A percentile compares a stretch with the other conserved stretches of the same genome.
Conservation (phyloP, 2,329 filamentous ascomycete genomes). For the Leptoxyphium fumago region DNA sequence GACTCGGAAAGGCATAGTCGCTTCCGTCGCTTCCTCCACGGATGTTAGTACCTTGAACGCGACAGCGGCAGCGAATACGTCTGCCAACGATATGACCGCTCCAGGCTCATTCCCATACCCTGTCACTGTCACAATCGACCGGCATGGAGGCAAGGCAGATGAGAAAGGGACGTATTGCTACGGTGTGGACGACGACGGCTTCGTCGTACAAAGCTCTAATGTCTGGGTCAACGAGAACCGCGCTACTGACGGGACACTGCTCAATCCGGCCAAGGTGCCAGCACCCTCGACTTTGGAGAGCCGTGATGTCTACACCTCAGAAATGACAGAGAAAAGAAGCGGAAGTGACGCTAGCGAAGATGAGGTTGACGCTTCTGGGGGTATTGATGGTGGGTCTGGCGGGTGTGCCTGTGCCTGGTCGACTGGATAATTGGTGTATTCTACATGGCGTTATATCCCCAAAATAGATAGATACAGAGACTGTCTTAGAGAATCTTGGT, state of each 20-base stretch:
- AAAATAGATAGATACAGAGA: too few species aligned
- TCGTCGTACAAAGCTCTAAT: constrained; percentile 28
- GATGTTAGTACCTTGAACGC: constrained; percentile 6
- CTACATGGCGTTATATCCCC: too few species aligned
- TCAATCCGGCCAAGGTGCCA: constrained; percentile 36
- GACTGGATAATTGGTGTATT: neutral
- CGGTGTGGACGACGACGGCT: constrained; percentile 33
- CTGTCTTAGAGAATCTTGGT: too few species aligned
- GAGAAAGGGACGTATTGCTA: constrained; percentile 49
- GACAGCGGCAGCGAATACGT: constrained; percentile 19
- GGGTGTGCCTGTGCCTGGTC: constrained; percentile 45
- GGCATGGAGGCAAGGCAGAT: constrained; percentile 40
- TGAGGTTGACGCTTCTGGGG: constrained; percentile 19
- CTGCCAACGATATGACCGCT: constrained; percentile 31
- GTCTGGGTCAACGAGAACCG: constrained; percentile 39
- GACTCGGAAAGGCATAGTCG: constrained; percentile 29
- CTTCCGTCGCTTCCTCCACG: constrained; percentile 9
- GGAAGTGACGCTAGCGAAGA: neutral
- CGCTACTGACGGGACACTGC: constrained; percentile 33
- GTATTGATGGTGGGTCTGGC: constrained; percentile 44
- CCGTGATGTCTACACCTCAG: neutral
- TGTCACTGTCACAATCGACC: constrained; percentile 43
- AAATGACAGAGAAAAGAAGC: neutral
- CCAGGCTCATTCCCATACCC: constrained; percentile 48
- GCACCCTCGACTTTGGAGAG: constrained; percentile 2